These are phyloP conservation scores for Penicillium sp. DNA, from an alignment of 2,329 filamentous ascomycete species.

Conservation along the genomic window DNA sequence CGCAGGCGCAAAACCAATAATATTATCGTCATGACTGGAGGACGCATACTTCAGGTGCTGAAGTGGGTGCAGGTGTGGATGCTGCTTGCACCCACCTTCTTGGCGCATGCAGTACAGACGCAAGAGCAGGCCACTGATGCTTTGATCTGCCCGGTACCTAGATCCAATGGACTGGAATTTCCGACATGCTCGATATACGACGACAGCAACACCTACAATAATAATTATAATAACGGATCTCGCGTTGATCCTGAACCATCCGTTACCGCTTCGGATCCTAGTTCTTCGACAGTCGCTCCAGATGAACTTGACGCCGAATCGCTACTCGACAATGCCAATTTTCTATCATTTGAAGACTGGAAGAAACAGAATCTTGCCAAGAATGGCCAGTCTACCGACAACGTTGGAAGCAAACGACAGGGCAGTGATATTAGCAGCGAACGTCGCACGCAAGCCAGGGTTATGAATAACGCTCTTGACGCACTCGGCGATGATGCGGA, in stretches of 20 bases:
- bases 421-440: constrained; percentile 47
- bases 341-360: constrained; percentile 98
- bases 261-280: constrained; percentile 1
- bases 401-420: constrained; percentile 57
- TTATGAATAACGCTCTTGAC: constrained; percentile 67
- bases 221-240: not conserved
- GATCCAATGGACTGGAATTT: not conserved
- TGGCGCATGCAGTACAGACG: constrained; percentile 2
- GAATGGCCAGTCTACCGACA: constrained; percentile 72
- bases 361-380: constrained; percentile 88
- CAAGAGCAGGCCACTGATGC: not conserved
- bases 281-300: not conserved
- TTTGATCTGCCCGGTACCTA: constrained; percentile 1
- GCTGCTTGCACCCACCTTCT: constrained; percentile 12
- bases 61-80: constrained; percentile 14
- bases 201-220: not conserved
- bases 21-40: constrained; percentile 5
- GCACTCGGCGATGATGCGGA: constrained; percentile 83
- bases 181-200: constrained; percentile 11
- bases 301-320: constrained; percentile 60
- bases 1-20: constrained; percentile 4
- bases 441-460: constrained; percentile 47
- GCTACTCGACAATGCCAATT: constrained; percentile 69
- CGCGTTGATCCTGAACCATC: not conserved
- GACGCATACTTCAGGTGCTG: constrained; percentile 8